Evolutionary conservation across 2,329 filamentous ascomycete genomes (phyloP).

Genomic region (Colletotrichum siamense): DNA sequence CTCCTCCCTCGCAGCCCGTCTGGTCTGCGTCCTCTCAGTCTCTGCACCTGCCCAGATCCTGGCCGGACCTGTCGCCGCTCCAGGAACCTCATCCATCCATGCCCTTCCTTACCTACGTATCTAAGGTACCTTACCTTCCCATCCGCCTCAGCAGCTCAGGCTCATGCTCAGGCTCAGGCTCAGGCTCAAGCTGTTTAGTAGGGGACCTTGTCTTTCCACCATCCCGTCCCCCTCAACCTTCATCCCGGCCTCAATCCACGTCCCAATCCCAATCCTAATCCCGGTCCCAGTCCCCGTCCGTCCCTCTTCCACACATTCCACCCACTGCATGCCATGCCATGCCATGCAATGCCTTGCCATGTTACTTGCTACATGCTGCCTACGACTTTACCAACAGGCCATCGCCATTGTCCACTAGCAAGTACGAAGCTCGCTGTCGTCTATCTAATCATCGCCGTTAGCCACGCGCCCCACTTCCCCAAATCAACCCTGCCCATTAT

Average conservation of each 20-base stretch:
- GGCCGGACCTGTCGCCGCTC: conserved; percentile 17
- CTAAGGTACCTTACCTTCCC: not conserved
- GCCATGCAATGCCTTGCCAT: not conserved
- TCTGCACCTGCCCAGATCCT: not conserved
- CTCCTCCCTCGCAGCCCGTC: not conserved
- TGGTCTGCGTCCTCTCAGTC: not conserved
- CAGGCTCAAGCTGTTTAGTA: not conserved
- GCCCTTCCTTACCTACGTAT: not conserved
- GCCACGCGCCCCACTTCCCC: conserved; percentile 22
- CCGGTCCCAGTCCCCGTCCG: not conserved
- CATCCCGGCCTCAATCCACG: not conserved
- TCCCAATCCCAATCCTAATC: not conserved
- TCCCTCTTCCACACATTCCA: not conserved
- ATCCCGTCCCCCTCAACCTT: not conserved
- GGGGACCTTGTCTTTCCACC: not conserved
- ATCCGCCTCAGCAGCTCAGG: not conserved
- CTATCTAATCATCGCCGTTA: conserved; percentile 5
- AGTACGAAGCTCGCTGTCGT: not conserved
- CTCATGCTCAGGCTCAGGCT: not conserved
- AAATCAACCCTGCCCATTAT: conserved; percentile 21
- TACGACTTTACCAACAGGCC: not conserved
- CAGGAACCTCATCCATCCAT: not conserved
- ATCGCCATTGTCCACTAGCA: not conserved
- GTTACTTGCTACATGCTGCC: not conserved
- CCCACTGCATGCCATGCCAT: not conserved